phyloP scores from a whole-genome alignment of 2,329 filamentous ascomycete genomes.

The Diplodia corticola region DNA sequence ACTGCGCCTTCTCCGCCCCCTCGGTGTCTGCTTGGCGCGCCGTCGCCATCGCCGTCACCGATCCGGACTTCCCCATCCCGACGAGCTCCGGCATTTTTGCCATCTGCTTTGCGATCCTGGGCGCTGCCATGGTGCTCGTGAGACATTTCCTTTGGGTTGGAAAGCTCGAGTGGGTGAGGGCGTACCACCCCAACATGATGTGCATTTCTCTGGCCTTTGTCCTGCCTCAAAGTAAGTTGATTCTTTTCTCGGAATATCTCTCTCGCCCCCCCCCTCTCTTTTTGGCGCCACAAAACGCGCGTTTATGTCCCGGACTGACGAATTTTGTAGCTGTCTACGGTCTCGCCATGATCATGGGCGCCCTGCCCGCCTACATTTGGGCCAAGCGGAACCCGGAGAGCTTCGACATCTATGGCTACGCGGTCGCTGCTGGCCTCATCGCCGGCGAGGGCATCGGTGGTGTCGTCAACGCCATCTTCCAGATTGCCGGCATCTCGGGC shows the following conservation, averaged over 20 bases:
- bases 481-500: slow-evolving; percentile 47
- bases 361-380: slow-evolving; percentile 56
- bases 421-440: slow-evolving; percentile 61
- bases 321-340: slow-evolving; percentile 48
- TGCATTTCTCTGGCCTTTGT: slow-evolving; percentile 61
- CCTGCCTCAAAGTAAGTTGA: slow-evolving; percentile 48
- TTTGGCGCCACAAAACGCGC: background rate
- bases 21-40: slow-evolving; percentile 67
- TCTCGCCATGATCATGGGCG: slow-evolving; percentile 60
- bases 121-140: slow-evolving; percentile 54
- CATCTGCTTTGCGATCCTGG: slow-evolving; percentile 56
- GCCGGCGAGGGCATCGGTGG: slow-evolving; percentile 65
- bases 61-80: slow-evolving; percentile 58
- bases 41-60: slow-evolving; percentile 62
- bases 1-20: slow-evolving; percentile 62
- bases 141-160: slow-evolving; percentile 58
- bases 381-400: slow-evolving; percentile 52
- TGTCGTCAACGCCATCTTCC: slow-evolving; percentile 59
- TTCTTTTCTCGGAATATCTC: too few species aligned
- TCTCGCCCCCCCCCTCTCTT: background rate
- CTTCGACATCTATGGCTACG: slow-evolving; percentile 62
- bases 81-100: slow-evolving; percentile 58
- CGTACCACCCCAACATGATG: slow-evolving; percentile 64
- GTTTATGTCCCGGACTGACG: background rate
- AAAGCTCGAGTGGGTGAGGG: slow-evolving; percentile 54